Conservation (phyloP, 306 rosid genomes). For the Morella rubra region DNA sequence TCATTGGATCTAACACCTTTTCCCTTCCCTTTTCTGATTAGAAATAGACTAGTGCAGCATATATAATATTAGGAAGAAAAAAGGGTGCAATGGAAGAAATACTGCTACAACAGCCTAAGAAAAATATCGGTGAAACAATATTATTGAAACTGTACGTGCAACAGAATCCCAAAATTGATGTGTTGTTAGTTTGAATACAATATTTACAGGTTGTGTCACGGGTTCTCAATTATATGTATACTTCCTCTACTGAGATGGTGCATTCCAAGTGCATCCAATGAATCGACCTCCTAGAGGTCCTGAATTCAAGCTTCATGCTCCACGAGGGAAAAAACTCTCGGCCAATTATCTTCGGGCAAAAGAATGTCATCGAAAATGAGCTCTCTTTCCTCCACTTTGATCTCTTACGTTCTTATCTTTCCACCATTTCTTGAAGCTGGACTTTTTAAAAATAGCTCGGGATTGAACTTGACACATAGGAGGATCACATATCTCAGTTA, state of each 20-base stretch:
- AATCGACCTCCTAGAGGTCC: not conserved
- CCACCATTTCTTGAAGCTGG: not conserved
- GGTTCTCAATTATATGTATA: conserved; percentile 6
- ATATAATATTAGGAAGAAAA: not conserved
- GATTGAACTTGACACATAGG: conserved; percentile 23
- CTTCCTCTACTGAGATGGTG: conserved; percentile 13
- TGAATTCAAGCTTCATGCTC: conserved; percentile 14
- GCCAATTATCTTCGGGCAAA: conserved; percentile 19
- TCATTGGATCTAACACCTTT: too few relatives aligned
- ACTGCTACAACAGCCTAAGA: not conserved
- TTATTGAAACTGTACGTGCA: conserved; percentile 17
- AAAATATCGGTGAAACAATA: conserved; percentile 25
- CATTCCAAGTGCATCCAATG: not conserved
- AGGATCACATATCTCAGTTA: conserved; percentile 30
- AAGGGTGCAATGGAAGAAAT: conserved; percentile 16
- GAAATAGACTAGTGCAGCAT: too few relatives aligned
- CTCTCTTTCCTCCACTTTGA: conserved; percentile 14
- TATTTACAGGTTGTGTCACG: conserved; percentile 53
- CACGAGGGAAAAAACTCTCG: not conserved
- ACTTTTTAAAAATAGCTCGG: conserved; percentile 21
- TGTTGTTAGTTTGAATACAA: conserved; percentile 42
- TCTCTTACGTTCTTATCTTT: not conserved
- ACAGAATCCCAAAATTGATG: conserved; percentile 40
- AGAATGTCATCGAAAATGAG: conserved; percentile 20
- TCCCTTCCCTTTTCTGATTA: too few relatives aligned